A percentile compares a stretch with the other conserved stretches of the same genome.
These are phyloP conservation scores for Diaporthe sp. DNA, from an alignment of 2,329 filamentous ascomycete species.

Conservation along the genomic window DNA sequence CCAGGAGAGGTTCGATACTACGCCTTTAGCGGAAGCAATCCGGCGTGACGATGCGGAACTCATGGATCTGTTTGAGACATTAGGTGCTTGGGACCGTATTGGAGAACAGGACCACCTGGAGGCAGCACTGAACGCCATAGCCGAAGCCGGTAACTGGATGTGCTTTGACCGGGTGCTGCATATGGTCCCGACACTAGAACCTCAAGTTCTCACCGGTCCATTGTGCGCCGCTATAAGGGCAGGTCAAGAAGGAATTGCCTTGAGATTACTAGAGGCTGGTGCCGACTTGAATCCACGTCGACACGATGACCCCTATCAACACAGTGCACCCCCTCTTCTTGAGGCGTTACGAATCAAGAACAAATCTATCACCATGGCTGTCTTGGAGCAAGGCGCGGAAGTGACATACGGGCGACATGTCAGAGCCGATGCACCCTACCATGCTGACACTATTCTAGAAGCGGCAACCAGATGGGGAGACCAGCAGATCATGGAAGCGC, in stretches of 20 bases:
- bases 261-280: not conserved
- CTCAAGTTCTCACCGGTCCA: accelerated
- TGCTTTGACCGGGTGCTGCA: not conserved
- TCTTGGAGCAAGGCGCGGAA: not conserved
- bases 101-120: not conserved
- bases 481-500: not conserved
- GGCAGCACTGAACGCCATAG: not conserved
- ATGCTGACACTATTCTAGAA: too few species aligned
- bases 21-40: not conserved
- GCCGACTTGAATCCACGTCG: too few species aligned
- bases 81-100: not conserved
- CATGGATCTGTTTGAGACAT: not conserved
- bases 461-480: not conserved
- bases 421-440: too few species aligned
- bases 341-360: not conserved
- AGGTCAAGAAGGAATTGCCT: not conserved
- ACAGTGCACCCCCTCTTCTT: not conserved
- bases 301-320: too few species aligned
- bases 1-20: too few species aligned
- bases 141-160: not conserved
- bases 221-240: not conserved
- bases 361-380: not conserved
- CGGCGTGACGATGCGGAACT: not conserved
- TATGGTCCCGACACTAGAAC: not conserved
- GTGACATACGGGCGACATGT: too few species aligned